Evolutionary conservation across 148 eudicot genomes (phyloP), one percentile per base, ranked within the genome.

Genomic region (Bassia scoparia): DNA sequence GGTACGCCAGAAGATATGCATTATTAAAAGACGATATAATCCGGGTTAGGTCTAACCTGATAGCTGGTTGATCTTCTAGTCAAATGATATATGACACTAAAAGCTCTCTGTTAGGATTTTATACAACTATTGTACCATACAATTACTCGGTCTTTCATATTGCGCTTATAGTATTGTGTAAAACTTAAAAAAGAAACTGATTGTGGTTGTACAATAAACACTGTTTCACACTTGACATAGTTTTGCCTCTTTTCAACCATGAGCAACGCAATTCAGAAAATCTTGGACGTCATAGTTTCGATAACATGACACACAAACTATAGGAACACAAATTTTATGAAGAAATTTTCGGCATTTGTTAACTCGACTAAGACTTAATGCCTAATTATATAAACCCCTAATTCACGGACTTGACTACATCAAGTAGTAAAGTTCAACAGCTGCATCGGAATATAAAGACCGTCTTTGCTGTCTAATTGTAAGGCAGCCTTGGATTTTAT

Each of bases 401-500:
- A 34, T 21, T 74, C 86, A 77, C 3, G 4, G 11, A 52, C 21
- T n/a, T n/a, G n/a, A n/a, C 33, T 76, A 93, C 98, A 89, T 46
- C 98, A 41, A 86, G 81, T 49, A 93, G 91, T 49, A 93, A 80
- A 75, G 90, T 93, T 90, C 76, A 93, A 68, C 48, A 89, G 81
- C 77, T 97, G 95, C 97, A 93, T 93, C 37, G 97, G 92, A 76
- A 90, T 93, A 63, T 89, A 88, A 67, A 91, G 90, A 37, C 96
- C 97, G 61, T 94, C 87, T 91, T 94, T 24, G 98, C 98, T 94
- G 98, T 81, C 98, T 88, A 72, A 91, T n/a, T 91, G 76, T 94
- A 93, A n/a, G n/a, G 98, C 98, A 59, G 98, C 74, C 98, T 89
- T 43, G 97, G 96, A 88, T 94, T 58, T 66, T 78, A 78, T 94